A percentile compares a stretch with the other conserved stretches of the same genome.
Conservation (phyloP, 257 asterid species). For the Marsdenia floribunda region DNA sequence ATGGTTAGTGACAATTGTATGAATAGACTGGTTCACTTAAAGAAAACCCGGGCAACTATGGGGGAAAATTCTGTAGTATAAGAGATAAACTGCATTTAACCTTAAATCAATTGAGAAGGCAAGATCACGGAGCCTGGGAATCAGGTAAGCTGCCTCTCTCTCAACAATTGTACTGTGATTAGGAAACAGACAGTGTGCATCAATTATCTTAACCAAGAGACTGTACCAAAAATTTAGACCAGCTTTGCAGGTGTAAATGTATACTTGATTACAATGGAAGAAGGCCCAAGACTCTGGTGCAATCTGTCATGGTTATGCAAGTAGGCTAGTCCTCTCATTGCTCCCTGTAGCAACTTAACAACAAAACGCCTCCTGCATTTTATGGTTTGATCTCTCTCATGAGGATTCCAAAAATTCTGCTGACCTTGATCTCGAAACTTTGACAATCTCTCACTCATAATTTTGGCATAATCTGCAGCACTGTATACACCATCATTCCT, state of each 20-base stretch:
- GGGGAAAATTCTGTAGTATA: background rate
- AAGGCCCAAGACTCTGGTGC: constrained; percentile 97
- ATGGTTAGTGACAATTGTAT: background rate
- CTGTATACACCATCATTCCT: constrained; percentile 75
- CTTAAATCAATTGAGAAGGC: constrained; percentile 86
- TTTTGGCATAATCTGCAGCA: constrained; percentile 82
- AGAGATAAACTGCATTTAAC: constrained; percentile 26
- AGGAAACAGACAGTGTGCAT: constrained; percentile 16
- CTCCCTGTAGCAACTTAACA: constrained; percentile 67
- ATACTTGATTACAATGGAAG: constrained; percentile 83
- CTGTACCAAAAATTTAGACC: constrained; percentile 1
- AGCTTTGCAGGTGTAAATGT: constrained; percentile 16
- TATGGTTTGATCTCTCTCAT: constrained; percentile 58
- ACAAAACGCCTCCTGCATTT: constrained; percentile 62
- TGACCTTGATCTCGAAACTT: constrained; percentile 43
- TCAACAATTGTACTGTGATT: constrained; percentile 69
- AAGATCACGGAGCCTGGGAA: constrained; percentile 94
- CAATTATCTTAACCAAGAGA: constrained; percentile 2
- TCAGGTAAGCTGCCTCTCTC: constrained; percentile 71
- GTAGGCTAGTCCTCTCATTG: constrained; percentile 61
- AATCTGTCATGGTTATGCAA: constrained; percentile 72
- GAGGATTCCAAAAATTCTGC: constrained; percentile 71
- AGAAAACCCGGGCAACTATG: background rate
- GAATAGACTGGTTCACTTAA: background rate
- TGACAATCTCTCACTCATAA: constrained; percentile 62